phyloP scores from a whole-genome alignment of 805 yeast genomes.

The Saccharomycopsis oosterbeekiorum region DNA sequence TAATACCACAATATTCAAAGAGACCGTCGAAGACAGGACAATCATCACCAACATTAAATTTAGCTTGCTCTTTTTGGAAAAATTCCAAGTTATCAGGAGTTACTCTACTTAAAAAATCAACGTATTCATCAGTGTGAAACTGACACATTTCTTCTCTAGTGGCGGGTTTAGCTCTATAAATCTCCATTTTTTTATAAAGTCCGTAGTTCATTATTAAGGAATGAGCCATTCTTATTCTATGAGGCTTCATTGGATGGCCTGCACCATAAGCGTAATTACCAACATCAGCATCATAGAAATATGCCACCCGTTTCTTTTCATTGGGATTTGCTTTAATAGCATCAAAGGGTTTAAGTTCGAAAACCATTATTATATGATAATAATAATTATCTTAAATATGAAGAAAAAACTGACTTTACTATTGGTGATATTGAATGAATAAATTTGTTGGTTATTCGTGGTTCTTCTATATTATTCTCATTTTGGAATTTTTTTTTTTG shows the following conservation, averaged over 20 bases:
- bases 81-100: constrained; percentile 86
- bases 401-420: neutral
- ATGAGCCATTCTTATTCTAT: constrained; percentile 97
- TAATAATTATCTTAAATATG: neutral
- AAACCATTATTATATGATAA: constrained; percentile 28
- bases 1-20: constrained; percentile 65
- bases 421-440: neutral
- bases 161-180: constrained; percentile 94
- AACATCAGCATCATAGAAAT: constrained; percentile 82
- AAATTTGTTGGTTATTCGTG: neutral
- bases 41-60: constrained; percentile 94
- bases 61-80: constrained; percentile 79
- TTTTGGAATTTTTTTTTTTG: neutral
- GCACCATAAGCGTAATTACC: constrained; percentile 98
- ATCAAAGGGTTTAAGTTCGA: constrained; percentile 51
- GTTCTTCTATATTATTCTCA: neutral
- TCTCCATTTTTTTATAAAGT: constrained; percentile 92
- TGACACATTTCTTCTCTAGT: constrained; percentile 97
- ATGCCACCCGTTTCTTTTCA: constrained; percentile 48
- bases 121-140: constrained; percentile 95
- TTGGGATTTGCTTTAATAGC: constrained; percentile 29
- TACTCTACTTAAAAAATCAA: constrained; percentile 82
- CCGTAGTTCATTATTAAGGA: constrained; percentile 96
- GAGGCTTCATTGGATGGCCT: constrained; percentile 99
- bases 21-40: constrained; percentile 78